Conservation (phyloP, 1,139 yeast genomes). For the Kodamaea ohmeri region DNA sequence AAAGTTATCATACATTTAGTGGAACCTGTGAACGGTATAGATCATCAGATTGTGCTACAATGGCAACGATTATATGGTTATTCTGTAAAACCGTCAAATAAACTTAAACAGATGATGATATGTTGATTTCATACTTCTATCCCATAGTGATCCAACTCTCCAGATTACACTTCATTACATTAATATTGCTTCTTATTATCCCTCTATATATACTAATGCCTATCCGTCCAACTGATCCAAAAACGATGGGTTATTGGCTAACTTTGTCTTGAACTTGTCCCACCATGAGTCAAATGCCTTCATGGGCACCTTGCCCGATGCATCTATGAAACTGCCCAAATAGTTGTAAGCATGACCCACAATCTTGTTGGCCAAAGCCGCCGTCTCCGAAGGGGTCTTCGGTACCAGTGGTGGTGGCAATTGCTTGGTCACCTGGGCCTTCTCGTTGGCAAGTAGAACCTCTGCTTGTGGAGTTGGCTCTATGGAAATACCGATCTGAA, state of each 20-base stretch:
- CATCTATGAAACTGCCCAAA: slow-evolving; percentile 78
- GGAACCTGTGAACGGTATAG: no score
- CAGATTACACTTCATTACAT: no score
- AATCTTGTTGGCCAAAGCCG: slow-evolving; percentile 75
- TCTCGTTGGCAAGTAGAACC: slow-evolving; percentile 40
- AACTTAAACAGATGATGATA: no score
- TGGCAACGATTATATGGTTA: no score
- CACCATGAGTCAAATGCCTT: slow-evolving; percentile 94
- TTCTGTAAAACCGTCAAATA: no score
- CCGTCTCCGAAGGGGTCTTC: slow-evolving; percentile 30
- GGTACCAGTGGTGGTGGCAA: slow-evolving; percentile 15
- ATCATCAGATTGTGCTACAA: no score
- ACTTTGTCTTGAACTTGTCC: slow-evolving; percentile 77
- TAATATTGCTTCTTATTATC: no score
- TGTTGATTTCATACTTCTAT: no score
- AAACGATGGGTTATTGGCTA: slow-evolving; percentile 79
- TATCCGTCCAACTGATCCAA: slow-evolving; percentile 43
- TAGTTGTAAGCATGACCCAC: slow-evolving; percentile 91
- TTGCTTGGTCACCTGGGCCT: slow-evolving; percentile 20
- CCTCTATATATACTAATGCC: neutral
- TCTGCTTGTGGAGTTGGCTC: slow-evolving; percentile 71
- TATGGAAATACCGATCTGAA: slow-evolving; percentile 83
- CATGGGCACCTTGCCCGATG: slow-evolving; percentile 77
- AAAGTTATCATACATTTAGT: no score
- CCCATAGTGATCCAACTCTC: no score